Conservation (phyloP, 164 flowering plant genomes). For the Tetracentron sinense region DNA sequence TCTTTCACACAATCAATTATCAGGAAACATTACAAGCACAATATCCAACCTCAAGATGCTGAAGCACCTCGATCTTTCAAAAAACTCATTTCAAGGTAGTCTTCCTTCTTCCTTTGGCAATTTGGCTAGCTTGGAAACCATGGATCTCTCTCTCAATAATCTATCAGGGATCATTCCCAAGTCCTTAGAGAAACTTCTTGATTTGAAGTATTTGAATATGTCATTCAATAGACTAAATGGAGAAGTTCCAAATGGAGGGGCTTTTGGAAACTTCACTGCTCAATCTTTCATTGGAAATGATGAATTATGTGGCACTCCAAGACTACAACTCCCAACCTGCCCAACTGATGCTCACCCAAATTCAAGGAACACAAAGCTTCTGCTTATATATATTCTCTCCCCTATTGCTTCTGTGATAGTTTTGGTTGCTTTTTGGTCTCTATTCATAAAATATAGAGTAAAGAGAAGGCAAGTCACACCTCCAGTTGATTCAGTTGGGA, state of each 20-base stretch:
- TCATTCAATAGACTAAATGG: neutral
- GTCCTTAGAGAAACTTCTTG: neutral
- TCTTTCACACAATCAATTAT: neutral
- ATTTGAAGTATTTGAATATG: no score
- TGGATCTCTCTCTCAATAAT: constrained; percentile 3
- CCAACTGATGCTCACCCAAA: neutral
- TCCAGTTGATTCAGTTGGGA: neutral
- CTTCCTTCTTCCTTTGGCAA: neutral
- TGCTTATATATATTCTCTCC: neutral
- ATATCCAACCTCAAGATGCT: neutral
- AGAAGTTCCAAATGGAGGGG: constrained; percentile 1
- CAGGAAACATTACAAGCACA: neutral
- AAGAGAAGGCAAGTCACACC: neutral
- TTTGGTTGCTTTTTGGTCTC: neutral
- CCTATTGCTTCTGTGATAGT: neutral
- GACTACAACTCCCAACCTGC: neutral
- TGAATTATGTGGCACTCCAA: neutral
- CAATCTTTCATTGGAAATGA: neutral
- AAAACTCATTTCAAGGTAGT: neutral
- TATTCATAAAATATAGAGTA: neutral
- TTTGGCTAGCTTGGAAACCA: neutral
- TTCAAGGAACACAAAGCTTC: neutral
- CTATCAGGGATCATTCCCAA: neutral
- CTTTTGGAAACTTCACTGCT: neutral
- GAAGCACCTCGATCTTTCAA: neutral